Evolutionary conservation across 2,329 filamentous ascomycete genomes (phyloP), one percentile per base, ranked within the genome.

Genomic region (Stylonectria norvegica): DNA sequence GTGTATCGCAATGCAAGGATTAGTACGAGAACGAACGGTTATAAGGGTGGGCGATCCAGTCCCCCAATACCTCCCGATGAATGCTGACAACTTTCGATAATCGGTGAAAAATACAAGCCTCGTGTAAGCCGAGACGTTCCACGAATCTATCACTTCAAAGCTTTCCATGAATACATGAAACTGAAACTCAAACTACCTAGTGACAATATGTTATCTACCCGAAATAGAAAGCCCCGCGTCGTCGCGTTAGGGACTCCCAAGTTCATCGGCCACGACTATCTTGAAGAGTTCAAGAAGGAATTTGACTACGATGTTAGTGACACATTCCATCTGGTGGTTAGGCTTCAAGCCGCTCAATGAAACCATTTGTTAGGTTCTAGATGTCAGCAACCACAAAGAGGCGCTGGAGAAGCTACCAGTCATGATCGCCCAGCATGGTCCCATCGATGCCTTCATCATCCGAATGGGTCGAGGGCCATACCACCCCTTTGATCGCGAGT

Each of bases 401-500:
- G 62, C 66, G 0, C 49, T 65, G 14, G 41, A 57, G 3, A 47
- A 57, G 36, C 53, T 74, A 1, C 68, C 69, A 4, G 53, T 56
- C 4, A 52, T 64, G 38, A 57, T 70, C 10, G 44, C 52, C 3
- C 31, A 53, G 27, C 38, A 61, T 6, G 70, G 71, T 0, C 68
- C 70, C 0, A 64, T 73, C 18, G 67, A 73, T 32, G 72, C 66
- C 1, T 67, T 76, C 38, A 62, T 76, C 36, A 63, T 75, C 41
- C 65, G 68, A n/a, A 72, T 75, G 65, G 72, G 71, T 9, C 71
- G 69, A 2, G 58, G 60, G 8, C 67, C 69, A 0, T 75, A 69
- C 38, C 70, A 73, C 38, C 72, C 72, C 0, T 74, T 76, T 40
- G 64, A 75, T 42, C 58, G 64, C n/a, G 67, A 64, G 4, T 52